Evolutionary conservation across 768 basidiomycete genomes (phyloP), one percentile per base, ranked within the genome.

Genomic region (Kwoniella bestiolae): DNA sequence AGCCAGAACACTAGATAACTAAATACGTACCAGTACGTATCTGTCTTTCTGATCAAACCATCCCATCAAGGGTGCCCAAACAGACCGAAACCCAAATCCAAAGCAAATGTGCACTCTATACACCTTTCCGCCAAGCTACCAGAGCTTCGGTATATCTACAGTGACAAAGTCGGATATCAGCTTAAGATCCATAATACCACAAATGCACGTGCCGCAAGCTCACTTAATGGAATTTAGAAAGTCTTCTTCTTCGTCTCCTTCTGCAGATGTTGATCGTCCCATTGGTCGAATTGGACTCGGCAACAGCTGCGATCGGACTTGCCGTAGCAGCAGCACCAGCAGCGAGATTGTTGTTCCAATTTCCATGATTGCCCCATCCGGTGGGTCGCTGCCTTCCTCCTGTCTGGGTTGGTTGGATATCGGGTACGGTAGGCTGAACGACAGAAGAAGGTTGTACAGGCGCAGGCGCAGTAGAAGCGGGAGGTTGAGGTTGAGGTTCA

Each of bases 171-270:
- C n/a, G n/a, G n/a, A n/a, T 8, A 41, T 41, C 38, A 41, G 38
- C 38, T 41, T 41, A 14, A n/a, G n/a, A n/a, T n/a, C n/a, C n/a
- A n/a, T 41, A 11, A n/a, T 31, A 29, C n/a, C 50, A 16, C 50
- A 26, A 14, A 29, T 9, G 2, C 25, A 52, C 9, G 26, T 25
- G 29, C 26, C 5, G 18, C 12, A 23, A 52, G 21, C 53, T n/a
- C 34, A 56, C 56, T 41, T 56, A 58, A 34, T 58, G 57, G 11
- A 28, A n/a, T 32, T 32, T 58, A 28, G 41, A 18, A 18, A 58
- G 21, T 29, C 57, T 58, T 46, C 57, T 58, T 26, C 31, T 58
- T 28, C 45, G 45, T 29, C 26, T 44, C 25, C 57, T 44, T 46
- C 45, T 58, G 28, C 57, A 58, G 8, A 26, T 44, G 5, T 16